phyloP scores from a whole-genome alignment of 768 basidiomycete species.

The Trametes cubensis region DNA sequence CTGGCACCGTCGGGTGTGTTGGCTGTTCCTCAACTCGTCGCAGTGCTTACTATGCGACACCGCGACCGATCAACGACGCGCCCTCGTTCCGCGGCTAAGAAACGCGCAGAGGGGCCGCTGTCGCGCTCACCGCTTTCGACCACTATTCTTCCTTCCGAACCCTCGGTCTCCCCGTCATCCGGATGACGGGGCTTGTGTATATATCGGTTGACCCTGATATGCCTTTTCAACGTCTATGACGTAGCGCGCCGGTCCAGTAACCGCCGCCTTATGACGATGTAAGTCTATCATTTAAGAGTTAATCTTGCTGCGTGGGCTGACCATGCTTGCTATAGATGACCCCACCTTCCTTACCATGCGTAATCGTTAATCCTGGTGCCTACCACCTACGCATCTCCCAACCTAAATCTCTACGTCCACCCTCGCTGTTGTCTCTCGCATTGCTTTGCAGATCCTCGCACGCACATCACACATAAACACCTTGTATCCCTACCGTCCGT shows the following conservation, averaged over 20 bases:
- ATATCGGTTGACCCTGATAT: slow-evolving; percentile 9
- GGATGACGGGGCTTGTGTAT: slow-evolving; percentile 6
- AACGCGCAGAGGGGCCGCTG: not conserved
- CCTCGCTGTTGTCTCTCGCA: slow-evolving; percentile 16
- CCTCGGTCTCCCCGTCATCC: slow-evolving; percentile 4
- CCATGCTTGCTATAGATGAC: slow-evolving; percentile 1
- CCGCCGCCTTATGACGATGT: slow-evolving; percentile 20
- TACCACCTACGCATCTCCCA: slow-evolving; percentile 9
- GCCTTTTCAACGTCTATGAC: slow-evolving; percentile 12
- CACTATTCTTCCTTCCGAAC: not conserved
- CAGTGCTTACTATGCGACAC: slow-evolving; percentile 32
- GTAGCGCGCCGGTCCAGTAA: slow-evolving; percentile 1
- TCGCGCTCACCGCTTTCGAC: slow-evolving; percentile 17
- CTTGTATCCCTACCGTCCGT: slow-evolving; percentile 13
- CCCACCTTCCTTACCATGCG: slow-evolving; percentile 18
- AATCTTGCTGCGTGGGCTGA: no score
- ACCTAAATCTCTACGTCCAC: not conserved
- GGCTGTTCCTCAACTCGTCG: slow-evolving; percentile 32
- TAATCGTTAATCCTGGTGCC: slow-evolving; percentile 21
- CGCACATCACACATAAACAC: not conserved
- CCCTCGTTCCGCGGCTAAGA: slow-evolving; percentile 21
- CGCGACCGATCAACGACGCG: slow-evolving; percentile 28
- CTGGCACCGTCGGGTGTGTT: slow-evolving; percentile 11
- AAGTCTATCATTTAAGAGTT: not conserved
- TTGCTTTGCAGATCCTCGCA: slow-evolving; percentile 11